Base-by-base conservation (phyloP, 768 basidiomycete species). In the Gelatoporia subvermispora region DNA sequence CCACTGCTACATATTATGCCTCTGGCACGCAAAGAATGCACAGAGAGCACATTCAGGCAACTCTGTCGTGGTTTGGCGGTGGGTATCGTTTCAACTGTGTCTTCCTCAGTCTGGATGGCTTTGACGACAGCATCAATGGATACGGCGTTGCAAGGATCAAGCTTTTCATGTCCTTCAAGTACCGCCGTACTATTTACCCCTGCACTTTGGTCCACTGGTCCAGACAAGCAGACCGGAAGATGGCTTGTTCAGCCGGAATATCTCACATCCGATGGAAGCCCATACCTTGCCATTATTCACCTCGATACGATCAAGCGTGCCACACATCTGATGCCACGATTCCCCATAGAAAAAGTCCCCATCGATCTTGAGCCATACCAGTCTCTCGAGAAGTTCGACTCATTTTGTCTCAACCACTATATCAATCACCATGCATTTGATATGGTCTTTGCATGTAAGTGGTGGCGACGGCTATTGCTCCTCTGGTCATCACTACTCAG, bases 221-320 rank as follows among this genome's bases (percentile, higher is more conserved):
- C 61, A 0, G 60, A 66, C 40, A 22, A 43, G n/a, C 50, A 67
- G 57, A 47, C 50, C 0, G 56, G 66, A 0, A 59, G 67, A 58
- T 69, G 66, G 66, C 34, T 62, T 3, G 56, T 65, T 0, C 18
- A 38, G 7, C 64, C 58, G 4, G 60, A 42, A n/a, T n/a, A n/a
- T 17, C 18, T 37, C 4, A 15, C 46, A 42, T 10, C 4, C 53
- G 3, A 51, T 28, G 2, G 49, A 67, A 5, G 4, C 4, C 39
- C 40, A 4, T 18, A 37, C 16, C 28, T 2, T 31, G 46, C 28
- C 16, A 39, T 47, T 9, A 47, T 52, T 16, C 45, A 52, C 16
- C 25, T 52, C 4, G 35, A 47, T 21, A 39, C 46, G 9, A 66
- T 73, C 28, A 48, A 61, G 20, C 59, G 60, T 4, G 65, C 56